Conservation (phyloP, 257 asterid species). For the Solanum appendiculatum region DNA sequence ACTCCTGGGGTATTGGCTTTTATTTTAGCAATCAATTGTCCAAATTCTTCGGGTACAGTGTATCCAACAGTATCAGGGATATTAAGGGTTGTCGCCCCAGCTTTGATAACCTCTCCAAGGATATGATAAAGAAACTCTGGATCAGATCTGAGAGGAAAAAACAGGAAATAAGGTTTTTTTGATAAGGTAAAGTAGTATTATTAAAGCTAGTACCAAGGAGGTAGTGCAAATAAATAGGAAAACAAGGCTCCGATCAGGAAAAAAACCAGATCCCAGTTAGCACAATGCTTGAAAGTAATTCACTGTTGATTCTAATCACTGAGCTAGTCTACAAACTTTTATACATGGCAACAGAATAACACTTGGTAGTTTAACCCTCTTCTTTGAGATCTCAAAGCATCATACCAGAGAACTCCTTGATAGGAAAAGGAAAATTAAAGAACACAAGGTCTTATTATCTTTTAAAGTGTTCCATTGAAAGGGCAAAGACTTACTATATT, state of each 20-base stretch:
- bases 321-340: not conserved
- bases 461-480: not conserved
- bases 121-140: conserved; percentile 75
- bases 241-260: not conserved
- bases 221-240: not conserved
- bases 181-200: not conserved
- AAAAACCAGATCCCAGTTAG: not conserved
- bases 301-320: not conserved
- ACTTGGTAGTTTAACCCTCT: not conserved
- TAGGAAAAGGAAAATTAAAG: not conserved
- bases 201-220: not conserved
- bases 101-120: conserved; percentile 86
- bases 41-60: conserved; percentile 68
- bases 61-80: conserved; percentile 97
- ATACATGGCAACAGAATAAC: not conserved
- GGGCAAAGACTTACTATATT: not conserved
- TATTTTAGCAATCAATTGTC: conserved; percentile 73
- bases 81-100: conserved; percentile 95
- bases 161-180: not conserved
- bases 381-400: not conserved
- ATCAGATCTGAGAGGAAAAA: conserved; percentile 53
- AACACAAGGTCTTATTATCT: not conserved
- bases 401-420: not conserved
- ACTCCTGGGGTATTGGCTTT: conserved; percentile 85
- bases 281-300: not conserved